These are phyloP conservation scores for Kentomonas sorsogonicus DNA, from an alignment of 208 protist genomes.

Conservation along the genomic window DNA sequence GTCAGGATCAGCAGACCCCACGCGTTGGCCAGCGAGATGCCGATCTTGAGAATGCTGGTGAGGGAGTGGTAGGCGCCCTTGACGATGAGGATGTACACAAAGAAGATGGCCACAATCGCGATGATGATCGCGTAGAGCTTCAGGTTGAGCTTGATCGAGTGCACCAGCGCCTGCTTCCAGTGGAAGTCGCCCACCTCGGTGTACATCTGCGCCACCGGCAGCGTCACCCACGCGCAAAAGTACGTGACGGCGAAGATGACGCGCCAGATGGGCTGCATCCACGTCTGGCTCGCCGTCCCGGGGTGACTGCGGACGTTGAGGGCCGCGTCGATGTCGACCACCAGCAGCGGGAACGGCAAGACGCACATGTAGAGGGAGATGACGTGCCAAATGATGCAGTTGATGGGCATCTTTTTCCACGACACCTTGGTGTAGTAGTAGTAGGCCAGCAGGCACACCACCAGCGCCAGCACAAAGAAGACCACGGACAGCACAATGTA, in stretches of 20 bases:
- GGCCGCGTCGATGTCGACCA: slow-evolving; percentile 79
- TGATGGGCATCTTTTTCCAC: slow-evolving; percentile 54
- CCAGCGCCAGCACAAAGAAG: slow-evolving; percentile 64
- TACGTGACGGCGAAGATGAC: slow-evolving; percentile 82
- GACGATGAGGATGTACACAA: slow-evolving; percentile 76
- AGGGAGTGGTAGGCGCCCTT: slow-evolving; percentile 65
- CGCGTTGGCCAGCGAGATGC: slow-evolving; percentile 82
- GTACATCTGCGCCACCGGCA: slow-evolving; percentile 84
- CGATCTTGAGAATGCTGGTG: slow-evolving; percentile 55
- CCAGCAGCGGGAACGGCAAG: slow-evolving; percentile 80
- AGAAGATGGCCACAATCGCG: slow-evolving; percentile 43
- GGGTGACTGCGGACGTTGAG: slow-evolving; percentile 25
- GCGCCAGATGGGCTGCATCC: slow-evolving; percentile 81
- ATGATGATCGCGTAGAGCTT: slow-evolving; percentile 84
- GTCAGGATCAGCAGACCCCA: slow-evolving; percentile 86
- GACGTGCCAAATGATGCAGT: slow-evolving; percentile 65
- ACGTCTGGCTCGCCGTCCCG: slow-evolving; percentile 23
- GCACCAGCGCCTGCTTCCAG: slow-evolving; percentile 37
- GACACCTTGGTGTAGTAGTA: slow-evolving; percentile 77
- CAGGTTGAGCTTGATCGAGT: slow-evolving; percentile 70
- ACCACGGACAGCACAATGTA: slow-evolving; percentile 56
- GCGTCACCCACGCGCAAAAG: slow-evolving; percentile 78
- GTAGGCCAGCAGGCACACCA: slow-evolving; percentile 49
- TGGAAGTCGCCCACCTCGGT: slow-evolving; percentile 82
- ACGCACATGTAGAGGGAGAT: slow-evolving; percentile 73